Percentiles rank a stretch among this genome's conserved stretches.
phyloP scores from a whole-genome alignment of 495 filamentous ascomycete genomes.

The Aspergillus kassunensis region DNA sequence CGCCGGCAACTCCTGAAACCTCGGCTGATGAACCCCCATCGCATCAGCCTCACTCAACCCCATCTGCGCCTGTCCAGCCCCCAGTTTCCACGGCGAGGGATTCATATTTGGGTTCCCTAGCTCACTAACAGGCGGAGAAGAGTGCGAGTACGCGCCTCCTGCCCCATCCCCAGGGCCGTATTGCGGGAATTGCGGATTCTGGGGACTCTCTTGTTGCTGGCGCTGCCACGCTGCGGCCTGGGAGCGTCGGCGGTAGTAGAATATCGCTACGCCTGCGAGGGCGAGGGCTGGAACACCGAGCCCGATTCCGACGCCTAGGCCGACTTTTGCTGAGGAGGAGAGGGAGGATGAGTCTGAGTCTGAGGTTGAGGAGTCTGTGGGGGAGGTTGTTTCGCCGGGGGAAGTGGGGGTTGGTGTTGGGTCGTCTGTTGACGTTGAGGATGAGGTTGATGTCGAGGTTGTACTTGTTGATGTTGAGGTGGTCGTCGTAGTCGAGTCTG shows the following conservation, averaged over 20 bases:
- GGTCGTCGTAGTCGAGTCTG: background rate
- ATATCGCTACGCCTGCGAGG: constrained; percentile 2
- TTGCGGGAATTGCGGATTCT: no score
- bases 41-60: constrained; percentile 1
- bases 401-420: background rate
- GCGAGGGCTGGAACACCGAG: constrained; percentile 10
- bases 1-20: constrained; percentile 7
- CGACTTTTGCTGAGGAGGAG: constrained; percentile 8
- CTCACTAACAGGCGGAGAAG: background rate
- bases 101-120: background rate
- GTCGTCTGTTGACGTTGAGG: background rate
- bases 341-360: background rate
- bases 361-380: background rate
- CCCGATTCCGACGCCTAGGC: constrained; percentile 13
- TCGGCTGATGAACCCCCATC: background rate
- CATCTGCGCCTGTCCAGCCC: background rate
- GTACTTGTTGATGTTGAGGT: background rate
- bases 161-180: background rate
- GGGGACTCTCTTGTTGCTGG: background rate
- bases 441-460: background rate
- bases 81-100: constrained; percentile 5
- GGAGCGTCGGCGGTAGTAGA: constrained; percentile 4
- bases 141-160: background rate
- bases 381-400: background rate
- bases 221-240: background rate